Base-by-base conservation (phyloP, 441 rosid genomes). In the Theobroma grandiflorum region DNA sequence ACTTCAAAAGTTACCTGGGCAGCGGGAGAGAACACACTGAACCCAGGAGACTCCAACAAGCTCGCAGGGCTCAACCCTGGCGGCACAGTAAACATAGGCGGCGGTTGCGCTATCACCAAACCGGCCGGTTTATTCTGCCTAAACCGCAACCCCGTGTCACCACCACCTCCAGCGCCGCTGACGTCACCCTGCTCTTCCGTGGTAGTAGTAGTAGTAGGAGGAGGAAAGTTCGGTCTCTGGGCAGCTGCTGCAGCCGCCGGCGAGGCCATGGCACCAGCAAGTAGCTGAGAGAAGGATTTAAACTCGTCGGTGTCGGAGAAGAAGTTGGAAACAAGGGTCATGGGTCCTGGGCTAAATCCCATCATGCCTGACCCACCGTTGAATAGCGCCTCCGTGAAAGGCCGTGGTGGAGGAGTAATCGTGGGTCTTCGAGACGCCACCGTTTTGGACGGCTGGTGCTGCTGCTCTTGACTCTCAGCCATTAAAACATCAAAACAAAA, bases 341-440 rank as follows among this genome's bases (percentile, higher is more conserved):
- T 93, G 53, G 98, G 98, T 11, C 99, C 97, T n/a, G 98, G 99
- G 22, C 97, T 96, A 72, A 92, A 92, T 8, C 93, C 97, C 80
- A 85, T 67, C 22, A 55, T 4, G 7, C 74, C 59, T 0, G 83
- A 33, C 6, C 90, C 93, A 64, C 80, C 82, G 78, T 75, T 78
- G 79, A 89, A 85, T 26, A 89, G 33, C 40, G 90, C 74, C 71
- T 91, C 97, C 16, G 72, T 26, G 11, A 86, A 86, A 9, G 92
- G 90, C 57, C 95, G 90, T 5, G 96, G 93, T 6, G 97, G 97
- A 49, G 91, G 95, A 12, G 89, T 74, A n/a, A 96, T 84, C 71
- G 90, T 84, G 12, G 97, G 94, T 2, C 94, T 89, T 42, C 85
- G 79, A 33, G 82, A 31, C 15, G 75, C 31, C 8, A 63, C 57